A percentile compares a stretch with the other conserved stretches of the same genome.
These are phyloP conservation scores for Alternaria brassicae DNA, from an alignment of 2,329 filamentous ascomycete species.

Conservation along the genomic window DNA sequence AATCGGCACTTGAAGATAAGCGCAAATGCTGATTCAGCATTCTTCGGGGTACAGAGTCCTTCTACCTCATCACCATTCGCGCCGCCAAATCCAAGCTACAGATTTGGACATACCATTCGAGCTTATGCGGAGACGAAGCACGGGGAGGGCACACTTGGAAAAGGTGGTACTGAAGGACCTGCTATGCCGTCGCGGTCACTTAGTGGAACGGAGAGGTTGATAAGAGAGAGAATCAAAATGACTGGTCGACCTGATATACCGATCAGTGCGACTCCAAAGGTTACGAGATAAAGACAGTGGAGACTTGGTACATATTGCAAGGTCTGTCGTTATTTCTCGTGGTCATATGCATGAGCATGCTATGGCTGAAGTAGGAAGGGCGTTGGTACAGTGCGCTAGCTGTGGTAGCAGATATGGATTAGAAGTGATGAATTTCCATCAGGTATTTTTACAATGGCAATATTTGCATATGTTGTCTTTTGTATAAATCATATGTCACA, in stretches of 20 bases:
- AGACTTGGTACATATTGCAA: neutral
- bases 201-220: neutral
- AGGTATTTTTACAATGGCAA: neutral
- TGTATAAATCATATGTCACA: neutral
- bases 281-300: neutral
- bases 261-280: neutral
- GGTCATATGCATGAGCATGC: neutral
- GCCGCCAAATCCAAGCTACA: neutral
- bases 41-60: neutral
- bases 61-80: neutral
- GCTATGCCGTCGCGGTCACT: neutral
- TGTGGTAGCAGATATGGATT: no score
- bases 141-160: neutral
- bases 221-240: neutral
- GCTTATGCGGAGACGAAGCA: neutral
- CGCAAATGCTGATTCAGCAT: neutral
- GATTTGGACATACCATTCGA: neutral
- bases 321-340: neutral
- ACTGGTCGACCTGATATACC: conserved; percentile 1
- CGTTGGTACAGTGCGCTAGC: neutral
- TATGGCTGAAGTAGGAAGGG: neutral
- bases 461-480: neutral
- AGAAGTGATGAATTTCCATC: neutral
- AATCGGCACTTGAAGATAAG: neutral
- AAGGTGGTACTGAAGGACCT: neutral